These are phyloP conservation scores for Marasmius oreades DNA, from an alignment of 1,284 basidiomycete species.

Conservation along the genomic window DNA sequence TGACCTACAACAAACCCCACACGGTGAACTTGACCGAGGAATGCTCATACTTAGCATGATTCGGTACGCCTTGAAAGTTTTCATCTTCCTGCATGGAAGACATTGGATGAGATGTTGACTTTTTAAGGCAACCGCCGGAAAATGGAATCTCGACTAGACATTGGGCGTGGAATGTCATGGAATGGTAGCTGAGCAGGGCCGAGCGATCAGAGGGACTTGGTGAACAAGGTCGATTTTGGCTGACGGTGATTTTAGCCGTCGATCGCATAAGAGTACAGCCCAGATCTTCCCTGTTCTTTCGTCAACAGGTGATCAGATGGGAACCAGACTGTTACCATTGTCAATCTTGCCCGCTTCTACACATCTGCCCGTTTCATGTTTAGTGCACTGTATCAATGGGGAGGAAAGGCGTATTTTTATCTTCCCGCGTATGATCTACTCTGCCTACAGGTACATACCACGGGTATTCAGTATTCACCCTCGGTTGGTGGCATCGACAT, in stretches of 20 bases:
- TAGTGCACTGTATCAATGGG: not conserved
- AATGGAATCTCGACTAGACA: constrained; percentile 42
- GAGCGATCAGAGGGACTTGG: too few relatives aligned
- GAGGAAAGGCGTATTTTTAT: not conserved
- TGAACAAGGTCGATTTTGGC: constrained; percentile 53
- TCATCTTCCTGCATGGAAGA: constrained; percentile 54
- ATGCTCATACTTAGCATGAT: constrained; percentile 32
- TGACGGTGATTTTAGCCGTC: too few relatives aligned
- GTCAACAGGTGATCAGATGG: not conserved
- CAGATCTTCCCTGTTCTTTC: too few relatives aligned
- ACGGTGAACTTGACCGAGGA: constrained; percentile 31
- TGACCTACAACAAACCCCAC: constrained; percentile 43
- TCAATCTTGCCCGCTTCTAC: not conserved
- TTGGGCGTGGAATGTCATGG: constrained; percentile 50
- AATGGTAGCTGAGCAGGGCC: constrained; percentile 62
- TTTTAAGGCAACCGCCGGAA: constrained; percentile 49
- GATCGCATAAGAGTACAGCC: too few relatives aligned
- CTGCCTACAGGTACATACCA: not conserved
- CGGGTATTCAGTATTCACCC: not conserved
- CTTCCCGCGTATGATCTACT: not conserved
- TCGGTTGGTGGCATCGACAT: not conserved
- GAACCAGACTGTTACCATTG: too few relatives aligned
- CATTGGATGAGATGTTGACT: constrained; percentile 56
- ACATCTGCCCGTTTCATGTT: not conserved
- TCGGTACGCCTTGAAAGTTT: constrained; percentile 43